Evolutionary conservation across 1,284 basidiomycete genomes (phyloP), one percentile per base, ranked within the genome.

Genomic region (Testicularia cyperi): DNA sequence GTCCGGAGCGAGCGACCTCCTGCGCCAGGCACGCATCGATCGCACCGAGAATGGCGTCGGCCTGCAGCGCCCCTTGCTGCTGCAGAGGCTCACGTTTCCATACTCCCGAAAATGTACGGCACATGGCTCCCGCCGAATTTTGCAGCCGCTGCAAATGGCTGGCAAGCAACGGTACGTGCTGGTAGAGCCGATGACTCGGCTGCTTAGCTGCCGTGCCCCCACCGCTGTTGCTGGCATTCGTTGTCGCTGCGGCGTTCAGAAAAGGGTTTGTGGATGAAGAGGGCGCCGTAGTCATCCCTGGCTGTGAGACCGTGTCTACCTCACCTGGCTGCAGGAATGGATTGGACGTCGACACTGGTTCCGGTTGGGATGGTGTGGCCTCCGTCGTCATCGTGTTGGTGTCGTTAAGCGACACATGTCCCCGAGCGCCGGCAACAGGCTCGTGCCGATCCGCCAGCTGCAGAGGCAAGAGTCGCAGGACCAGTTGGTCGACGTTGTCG

Each of bases 111-210:
- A 42, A 63, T 5, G 47, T 48, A 9, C 53, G 53, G 42, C 60
- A 63, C 20, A 63, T 63, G 16, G 53, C 53, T 6, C 49, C 48
- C 27, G 60, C 48, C 12, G 60, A 52, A 1, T 19, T 28, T 38
- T 34, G 34, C 20, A 63, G 44, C 14, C 60, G 53, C 40, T 57
- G 36, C 31, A 63, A 29, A 19, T 63, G 60, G 29, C 43, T 33
- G 6, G 23, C 38, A 19, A 63, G 33, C 30, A 63, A 36, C 4
- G 60, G 48, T 22, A 63, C 41, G 36, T 63, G 60, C 4, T 24
- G 31, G 24, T 36, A 45, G 32, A 63, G 42, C 18, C 53, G 60
- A 24, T 63, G 53, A 13, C 34, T 26, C 2, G 34, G 3, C n/a
- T n/a, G n/a, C n/a, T n/a, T n/a, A n/a, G n/a, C n/a, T n/a, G n/a